These are phyloP conservation scores for Biscogniauxia sp. DNA, from an alignment of 2,329 filamentous ascomycete genomes.

Conservation along the genomic window DNA sequence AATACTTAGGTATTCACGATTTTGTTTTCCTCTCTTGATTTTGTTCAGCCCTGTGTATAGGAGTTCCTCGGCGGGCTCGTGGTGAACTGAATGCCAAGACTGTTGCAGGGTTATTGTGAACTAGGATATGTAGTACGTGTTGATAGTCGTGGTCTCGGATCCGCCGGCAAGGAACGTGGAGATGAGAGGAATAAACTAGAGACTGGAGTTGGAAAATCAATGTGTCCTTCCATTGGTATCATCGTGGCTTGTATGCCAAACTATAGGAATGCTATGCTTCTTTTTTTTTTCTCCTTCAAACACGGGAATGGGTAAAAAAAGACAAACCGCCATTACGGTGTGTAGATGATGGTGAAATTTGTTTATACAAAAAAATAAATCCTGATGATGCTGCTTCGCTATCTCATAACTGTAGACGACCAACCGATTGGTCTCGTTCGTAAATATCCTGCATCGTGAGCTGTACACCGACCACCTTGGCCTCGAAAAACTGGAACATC, in stretches of 20 bases:
- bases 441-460: constrained; percentile 28
- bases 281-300: neutral
- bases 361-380: neutral
- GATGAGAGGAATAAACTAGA: neutral
- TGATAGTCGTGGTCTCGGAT: neutral
- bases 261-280: constrained; percentile 1
- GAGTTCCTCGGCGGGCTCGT: neutral
- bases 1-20: neutral
- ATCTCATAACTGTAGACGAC: constrained; percentile 22
- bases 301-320: neutral
- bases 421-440: constrained; percentile 23
- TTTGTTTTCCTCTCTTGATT: neutral
- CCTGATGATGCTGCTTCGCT: neutral
- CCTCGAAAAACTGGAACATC: constrained; percentile 29
- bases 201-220: neutral
- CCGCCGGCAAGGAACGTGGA: neutral
- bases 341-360: neutral
- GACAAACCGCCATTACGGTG: neutral
- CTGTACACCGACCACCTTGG: constrained; percentile 27
- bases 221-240: neutral
- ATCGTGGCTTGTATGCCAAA: neutral
- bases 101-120: neutral
- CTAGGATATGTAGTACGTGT: neutral
- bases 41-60: neutral
- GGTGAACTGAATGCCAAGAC: neutral